Conservation (phyloP, 2,329 filamentous ascomycete species). For the Phoma herbarum region DNA sequence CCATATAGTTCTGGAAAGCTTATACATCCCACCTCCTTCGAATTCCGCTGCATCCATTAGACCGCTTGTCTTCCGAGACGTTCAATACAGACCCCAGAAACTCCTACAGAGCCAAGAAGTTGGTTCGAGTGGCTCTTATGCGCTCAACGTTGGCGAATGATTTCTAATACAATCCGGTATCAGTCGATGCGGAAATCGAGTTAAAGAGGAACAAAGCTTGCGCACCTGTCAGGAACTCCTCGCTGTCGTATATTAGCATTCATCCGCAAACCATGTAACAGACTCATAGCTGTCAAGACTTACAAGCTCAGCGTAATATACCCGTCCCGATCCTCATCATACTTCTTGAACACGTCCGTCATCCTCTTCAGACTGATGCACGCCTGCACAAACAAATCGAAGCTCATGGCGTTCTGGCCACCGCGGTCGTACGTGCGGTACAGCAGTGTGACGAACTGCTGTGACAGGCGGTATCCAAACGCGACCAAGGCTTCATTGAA, state of each 20-base stretch:
- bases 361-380: conserved; percentile 97
- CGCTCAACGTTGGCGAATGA: conserved; percentile 50
- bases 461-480: conserved; percentile 86
- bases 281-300: no score
- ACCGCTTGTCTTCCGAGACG: conserved; percentile 2
- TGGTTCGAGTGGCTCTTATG: neutral
- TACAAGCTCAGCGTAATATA: conserved; percentile 70
- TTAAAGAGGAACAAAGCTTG: conserved; percentile 64
- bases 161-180: conserved; percentile 62
- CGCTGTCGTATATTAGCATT: conserved; percentile 44
- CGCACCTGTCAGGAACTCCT: conserved; percentile 65
- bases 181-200: conserved; percentile 60
- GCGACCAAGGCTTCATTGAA: conserved; percentile 88
- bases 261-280: no score
- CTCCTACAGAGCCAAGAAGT: neutral
- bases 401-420: conserved; percentile 62
- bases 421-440: conserved; percentile 83
- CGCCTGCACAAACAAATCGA: conserved; percentile 96
- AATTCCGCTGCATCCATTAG: neutral
- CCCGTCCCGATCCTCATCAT: conserved; percentile 95
- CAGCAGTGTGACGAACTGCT: conserved; percentile 81
- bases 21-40: neutral
- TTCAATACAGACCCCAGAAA: conserved; percentile 6
- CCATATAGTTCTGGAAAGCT: neutral
- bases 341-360: conserved; percentile 99